Base-by-base conservation (phyloP, 768 basidiomycete genomes). In the Hygrophorus pudorinus region DNA sequence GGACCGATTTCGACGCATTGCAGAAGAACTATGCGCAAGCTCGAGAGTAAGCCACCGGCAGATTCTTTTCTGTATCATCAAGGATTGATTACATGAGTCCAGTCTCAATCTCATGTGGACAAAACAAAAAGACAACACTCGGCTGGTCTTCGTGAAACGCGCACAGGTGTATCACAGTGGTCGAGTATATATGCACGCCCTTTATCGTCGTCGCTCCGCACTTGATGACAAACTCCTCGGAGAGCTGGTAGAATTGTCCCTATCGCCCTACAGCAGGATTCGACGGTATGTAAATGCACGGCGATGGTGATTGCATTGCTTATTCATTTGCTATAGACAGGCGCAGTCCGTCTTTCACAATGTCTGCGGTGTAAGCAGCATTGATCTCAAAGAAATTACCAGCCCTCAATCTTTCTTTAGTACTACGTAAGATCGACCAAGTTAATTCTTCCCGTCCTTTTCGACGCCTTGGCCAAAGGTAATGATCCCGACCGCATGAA, bases 401-500 rank as follows among this genome's bases (percentile, higher is more conserved):
- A n/a, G 40, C 11, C 30, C 17, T 13, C 38, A 20, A 43, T 3
- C 17, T 46, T 40, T 35, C 20, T 12, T 40, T 43, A 85, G 81
- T 78, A 79, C 56, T 87, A 76, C 46, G 67, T 85, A 31, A 75
- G 83, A 45, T 84, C 85, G 5, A 85, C 81, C 21, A 71, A 78
- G 54, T 74, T 75, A 49, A 68, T 74, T 35, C 66, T 85, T 21
- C 79, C 83, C 4, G 60, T 64, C 16, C 60, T 85, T 37, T 78
- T 81, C 53, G 67, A 71, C 47, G 77, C 81, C 4, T 62, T 88
- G 39, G 62, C 62, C 44, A 82, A 78, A 54, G 90, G 85, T 5
- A 80, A 75, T 46, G 89, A 93, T 56, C 85, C 90, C 8, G 92
- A 98, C 61, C 73, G 84, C 18, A 93, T 96, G 80, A 98, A 98